Conservation (phyloP, 2,329 filamentous ascomycete species). For the Microdochium nivale region DNA sequence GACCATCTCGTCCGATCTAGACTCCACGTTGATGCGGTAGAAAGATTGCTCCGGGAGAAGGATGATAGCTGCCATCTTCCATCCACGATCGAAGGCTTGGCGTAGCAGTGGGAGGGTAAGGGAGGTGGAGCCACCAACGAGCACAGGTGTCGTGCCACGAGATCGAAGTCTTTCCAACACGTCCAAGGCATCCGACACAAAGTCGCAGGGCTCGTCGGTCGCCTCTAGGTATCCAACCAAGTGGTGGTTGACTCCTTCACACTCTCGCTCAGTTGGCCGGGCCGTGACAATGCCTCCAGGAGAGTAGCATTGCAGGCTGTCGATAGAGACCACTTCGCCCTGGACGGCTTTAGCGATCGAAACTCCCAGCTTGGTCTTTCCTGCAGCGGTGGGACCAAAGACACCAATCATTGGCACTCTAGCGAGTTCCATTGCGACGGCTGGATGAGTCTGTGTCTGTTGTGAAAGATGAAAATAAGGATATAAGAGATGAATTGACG, state of each 20-base stretch:
- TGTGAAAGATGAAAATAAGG: neutral
- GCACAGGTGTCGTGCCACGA: neutral
- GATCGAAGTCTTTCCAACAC: neutral
- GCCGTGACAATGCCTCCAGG: neutral
- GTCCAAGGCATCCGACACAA: neutral
- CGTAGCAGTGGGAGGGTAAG: neutral
- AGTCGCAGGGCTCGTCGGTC: neutral
- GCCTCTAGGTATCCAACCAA: neutral
- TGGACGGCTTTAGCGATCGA: neutral
- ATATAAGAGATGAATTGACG: neutral
- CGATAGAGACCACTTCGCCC: neutral
- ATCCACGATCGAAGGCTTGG: neutral
- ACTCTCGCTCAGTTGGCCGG: neutral
- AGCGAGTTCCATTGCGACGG: neutral
- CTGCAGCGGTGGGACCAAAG: neutral
- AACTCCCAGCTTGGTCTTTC: neutral
- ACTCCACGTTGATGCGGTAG: neutral
- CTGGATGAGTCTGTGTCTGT: neutral
- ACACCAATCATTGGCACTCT: neutral
- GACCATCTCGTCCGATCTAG: neutral
- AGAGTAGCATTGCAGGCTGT: neutral
- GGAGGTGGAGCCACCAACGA: neutral
- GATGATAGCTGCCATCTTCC: neutral
- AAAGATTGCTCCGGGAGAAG: neutral
- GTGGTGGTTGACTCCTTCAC: neutral